Base-by-base conservation (phyloP, 208 protist species). In the Trypanosoma platydactyli region DNA sequence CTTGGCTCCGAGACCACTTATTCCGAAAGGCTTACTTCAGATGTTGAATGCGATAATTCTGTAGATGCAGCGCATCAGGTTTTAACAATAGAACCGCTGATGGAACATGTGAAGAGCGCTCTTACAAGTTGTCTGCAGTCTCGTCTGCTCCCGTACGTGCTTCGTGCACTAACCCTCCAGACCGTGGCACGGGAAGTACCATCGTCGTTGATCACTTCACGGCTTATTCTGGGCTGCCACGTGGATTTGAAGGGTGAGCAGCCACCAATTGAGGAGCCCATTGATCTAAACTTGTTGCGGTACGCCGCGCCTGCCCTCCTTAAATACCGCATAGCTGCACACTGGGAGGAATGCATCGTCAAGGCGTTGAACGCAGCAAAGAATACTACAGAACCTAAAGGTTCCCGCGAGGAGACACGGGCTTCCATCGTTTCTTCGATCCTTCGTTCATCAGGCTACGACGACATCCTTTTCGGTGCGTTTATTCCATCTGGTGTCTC, bases 91-190 rank as follows among this genome's bases (percentile, higher is more conserved):
- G 27, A 45, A 70, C 27, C 33, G 45, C 7, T 44, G n/a, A 12
- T 64, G 24, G 46, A 51, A 52, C 24, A 1, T 6, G 16, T 50
- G 15, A 18, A 27, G 42, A 35, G 41, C n/a, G 24, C 13, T 2
- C 41, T 64, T 52, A 52, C 85, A 41, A 67, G 64, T 22, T 70
- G 64, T 35, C 69, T 92, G 25, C 86, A 79, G n/a, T 52, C 50
- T 45, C 44, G 40, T 56, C 85, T 77, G 78, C 63, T 68, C 18
- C 56, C 59, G 29, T 62, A 71, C 11, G 50, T 84, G 9, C 40
- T 88, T 15, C 86, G 83, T 2, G 86, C 86, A 1, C 44, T 86
- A 13, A 74, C 81, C 20, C 73, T 92, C 58, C 86, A 92, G 75
- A 73, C 67, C 3, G 68, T 84, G 24, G 80, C 80, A 22, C 70